Base-by-base conservation (phyloP, 169 alveolate genomes). In the Eimeria nieschulzi region DNA sequence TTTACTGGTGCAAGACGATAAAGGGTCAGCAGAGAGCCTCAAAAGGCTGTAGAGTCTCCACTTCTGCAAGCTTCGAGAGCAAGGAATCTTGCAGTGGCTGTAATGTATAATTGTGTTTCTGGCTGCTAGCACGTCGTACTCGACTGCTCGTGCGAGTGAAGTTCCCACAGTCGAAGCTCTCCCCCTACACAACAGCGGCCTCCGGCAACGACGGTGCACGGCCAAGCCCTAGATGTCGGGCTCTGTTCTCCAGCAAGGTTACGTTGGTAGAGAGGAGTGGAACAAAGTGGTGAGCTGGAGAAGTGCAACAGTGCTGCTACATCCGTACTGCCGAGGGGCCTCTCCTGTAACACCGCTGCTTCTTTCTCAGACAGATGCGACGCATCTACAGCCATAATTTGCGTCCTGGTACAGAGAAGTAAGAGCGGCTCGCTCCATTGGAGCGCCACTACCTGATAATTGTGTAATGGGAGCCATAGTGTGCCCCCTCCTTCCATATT, bases 161-260 rank as follows among this genome's bases (percentile, higher is more conserved):
- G 72, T 21, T 46, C 75, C 92, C 92, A 87, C 23, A 72, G 70
- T 17, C 83, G 86, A 25, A 73, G 70, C 46, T 56, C 92, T 23
- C 92, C 92, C 12, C 92, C 92, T 15, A 87, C 80, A 55, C 86
- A 56, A 9, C 92, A 87, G 2, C 87, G 82, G 80, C 92, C 92
- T 12, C 92, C 92, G 0, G 79, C 39, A n/a, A 75, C 87, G 55
- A 87, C n/a, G 55, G 72, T 21, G 46, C 75, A 56, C 26, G 75
- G 51, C 7, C 56, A 10, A 10, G 25, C 76, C 15, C 64, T 26
- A 13, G 33, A 26, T 26, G 25, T 33, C 21, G 19, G 61, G 46
- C 51, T 26, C 64, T 17, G 46, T 21, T 23, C 70, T 54, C 17
- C 68, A 9, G 54, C 26, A 13, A 54, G 8, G 56, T 23, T 53